phyloP scores from a whole-genome alignment of 2,329 filamentous ascomycete genomes.

The Hymenoscyphus occultus region DNA sequence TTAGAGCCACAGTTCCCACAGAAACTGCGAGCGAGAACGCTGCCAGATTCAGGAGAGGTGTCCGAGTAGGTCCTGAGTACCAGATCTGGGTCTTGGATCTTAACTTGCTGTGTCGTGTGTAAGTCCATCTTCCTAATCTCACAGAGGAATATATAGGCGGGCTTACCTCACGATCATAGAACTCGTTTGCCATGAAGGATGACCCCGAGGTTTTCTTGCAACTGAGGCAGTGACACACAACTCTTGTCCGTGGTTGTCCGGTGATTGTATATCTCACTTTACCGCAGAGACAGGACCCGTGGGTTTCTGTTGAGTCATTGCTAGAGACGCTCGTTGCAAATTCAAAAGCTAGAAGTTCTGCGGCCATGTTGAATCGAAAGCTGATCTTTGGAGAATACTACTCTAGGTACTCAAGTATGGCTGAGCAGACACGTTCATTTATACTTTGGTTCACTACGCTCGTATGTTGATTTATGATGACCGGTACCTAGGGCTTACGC shows the following conservation, averaged over 20 bases:
- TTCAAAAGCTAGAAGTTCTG: neutral
- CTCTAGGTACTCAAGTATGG: too few species aligned
- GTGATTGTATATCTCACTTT: conserved; percentile 15
- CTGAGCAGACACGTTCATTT: too few species aligned
- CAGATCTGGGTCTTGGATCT: neutral
- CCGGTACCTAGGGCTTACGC: too few species aligned
- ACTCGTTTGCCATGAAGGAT: conserved; percentile 14
- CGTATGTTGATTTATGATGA: too few species aligned
- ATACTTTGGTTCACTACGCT: too few species aligned
- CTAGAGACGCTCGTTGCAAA: neutral
- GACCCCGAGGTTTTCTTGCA: conserved; percentile 20
- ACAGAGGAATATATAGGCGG: neutral
- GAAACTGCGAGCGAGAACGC: conserved; percentile 11
- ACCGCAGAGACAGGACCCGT: conserved; percentile 18
- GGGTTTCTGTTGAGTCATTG: neutral
- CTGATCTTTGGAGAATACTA: too few species aligned
- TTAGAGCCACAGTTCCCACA: conserved; percentile 15
- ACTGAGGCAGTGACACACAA: conserved; percentile 17
- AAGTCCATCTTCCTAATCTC: neutral
- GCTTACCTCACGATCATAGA: conserved; percentile 13
- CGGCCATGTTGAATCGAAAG: neutral
- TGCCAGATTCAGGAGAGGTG: conserved; percentile 2
- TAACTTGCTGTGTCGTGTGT: conserved; percentile 7
- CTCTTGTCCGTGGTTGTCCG: conserved; percentile 9
- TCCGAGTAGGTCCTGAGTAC: conserved; percentile 10